Evolutionary conservation across 208 protist genomes (phyloP).

Genomic region (Trypanosoma theileri): DNA sequence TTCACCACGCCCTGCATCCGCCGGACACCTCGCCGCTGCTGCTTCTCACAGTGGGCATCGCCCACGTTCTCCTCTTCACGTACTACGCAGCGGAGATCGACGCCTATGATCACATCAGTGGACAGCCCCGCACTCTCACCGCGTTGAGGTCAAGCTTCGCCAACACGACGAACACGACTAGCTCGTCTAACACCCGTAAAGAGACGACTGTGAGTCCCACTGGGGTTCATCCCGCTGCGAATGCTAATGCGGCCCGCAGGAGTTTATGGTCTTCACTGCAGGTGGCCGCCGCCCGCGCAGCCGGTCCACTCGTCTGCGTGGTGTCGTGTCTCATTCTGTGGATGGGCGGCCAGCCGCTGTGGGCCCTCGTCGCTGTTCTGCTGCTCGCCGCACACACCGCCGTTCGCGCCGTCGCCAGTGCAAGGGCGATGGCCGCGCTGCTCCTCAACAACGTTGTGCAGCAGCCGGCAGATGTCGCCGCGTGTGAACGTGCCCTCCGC

Average conservation of each 20-base stretch:
- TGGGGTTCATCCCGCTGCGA: no score
- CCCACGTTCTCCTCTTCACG: constrained; percentile 42
- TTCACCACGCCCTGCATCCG: constrained; percentile 43
- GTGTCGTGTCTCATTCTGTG: constrained; percentile 5
- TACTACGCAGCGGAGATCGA: constrained; percentile 49
- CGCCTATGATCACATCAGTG: constrained; percentile 50
- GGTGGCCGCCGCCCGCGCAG: neutral
- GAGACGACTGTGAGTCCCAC: no score
- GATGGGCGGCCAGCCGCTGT: constrained; percentile 13
- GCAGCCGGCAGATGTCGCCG: constrained; percentile 18
- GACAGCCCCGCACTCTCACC: neutral
- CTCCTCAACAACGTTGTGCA: constrained; percentile 65
- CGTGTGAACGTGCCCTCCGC: constrained; percentile 45
- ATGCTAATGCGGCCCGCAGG: no score
- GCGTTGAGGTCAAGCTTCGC: no score
- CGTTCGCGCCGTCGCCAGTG: constrained; percentile 24
- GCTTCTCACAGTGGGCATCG: constrained; percentile 23
- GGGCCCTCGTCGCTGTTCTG: constrained; percentile 19
- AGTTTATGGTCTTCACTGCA: no score
- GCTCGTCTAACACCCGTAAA: neutral
- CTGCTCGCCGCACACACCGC: constrained; percentile 36
- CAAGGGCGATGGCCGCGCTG: constrained; percentile 41
- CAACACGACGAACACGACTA: no score
- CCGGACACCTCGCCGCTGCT: constrained; percentile 32
- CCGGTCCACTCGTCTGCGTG: constrained; percentile 15